Conservation (phyloP, 2,329 filamentous ascomycete species). For the Pestalotiopsis sp. region DNA sequence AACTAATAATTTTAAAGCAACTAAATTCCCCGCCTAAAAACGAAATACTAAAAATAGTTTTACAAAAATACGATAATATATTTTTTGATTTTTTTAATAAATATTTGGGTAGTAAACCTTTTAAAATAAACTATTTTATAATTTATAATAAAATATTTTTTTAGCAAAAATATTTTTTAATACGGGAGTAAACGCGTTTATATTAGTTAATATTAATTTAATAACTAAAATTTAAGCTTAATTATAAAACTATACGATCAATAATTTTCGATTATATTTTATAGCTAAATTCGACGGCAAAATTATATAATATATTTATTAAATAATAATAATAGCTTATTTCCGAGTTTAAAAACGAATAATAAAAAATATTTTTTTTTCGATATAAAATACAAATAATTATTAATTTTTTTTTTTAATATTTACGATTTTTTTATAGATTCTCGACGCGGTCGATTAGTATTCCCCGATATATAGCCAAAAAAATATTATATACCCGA, state of each 20-base stretch:
- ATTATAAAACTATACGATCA: not conserved
- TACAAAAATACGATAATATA: no score
- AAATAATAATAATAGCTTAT: not conserved
- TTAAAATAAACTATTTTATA: not conserved
- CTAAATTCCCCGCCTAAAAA: not conserved
- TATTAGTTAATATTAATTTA: not conserved
- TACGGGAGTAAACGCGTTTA: not conserved
- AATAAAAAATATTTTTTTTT: not conserved
- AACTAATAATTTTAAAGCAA: not conserved
- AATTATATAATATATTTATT: not conserved
- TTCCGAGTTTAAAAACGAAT: not conserved
- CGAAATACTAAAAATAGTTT: no score
- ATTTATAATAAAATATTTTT: slow-evolving; percentile 6
- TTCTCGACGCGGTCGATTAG: not conserved
- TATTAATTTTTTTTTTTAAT: not conserved
- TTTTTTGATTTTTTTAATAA: not conserved
- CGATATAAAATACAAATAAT: slow-evolving; percentile 8
- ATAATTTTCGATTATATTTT: not conserved
- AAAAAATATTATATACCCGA: not conserved
- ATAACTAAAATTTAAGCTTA: not conserved
- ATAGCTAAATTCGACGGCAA: not conserved
- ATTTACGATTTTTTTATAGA: not conserved
- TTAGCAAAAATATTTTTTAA: not conserved
- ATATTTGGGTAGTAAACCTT: not conserved
- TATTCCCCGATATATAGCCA: not conserved